These are phyloP conservation scores for Geotrichum aggregatum DNA, from an alignment of 1,139 yeast species.

Conservation along the genomic window DNA sequence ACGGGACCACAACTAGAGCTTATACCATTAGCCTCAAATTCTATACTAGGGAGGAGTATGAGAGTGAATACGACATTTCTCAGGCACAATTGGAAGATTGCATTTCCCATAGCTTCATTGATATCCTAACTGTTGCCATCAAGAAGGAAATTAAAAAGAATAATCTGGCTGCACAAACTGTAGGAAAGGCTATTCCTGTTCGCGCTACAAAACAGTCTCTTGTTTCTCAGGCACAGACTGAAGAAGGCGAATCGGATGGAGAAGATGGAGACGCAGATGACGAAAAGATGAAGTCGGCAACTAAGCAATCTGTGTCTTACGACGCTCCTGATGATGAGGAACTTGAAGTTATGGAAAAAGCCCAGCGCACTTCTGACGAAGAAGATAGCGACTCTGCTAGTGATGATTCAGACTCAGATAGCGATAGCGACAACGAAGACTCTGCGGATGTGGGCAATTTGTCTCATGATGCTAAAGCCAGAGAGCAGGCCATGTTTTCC, in stretches of 20 bases:
- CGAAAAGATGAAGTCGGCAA: conserved; percentile 55
- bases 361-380: conserved; percentile 44
- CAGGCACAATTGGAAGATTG: conserved; percentile 73
- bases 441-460: neutral
- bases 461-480: conserved; percentile 54
- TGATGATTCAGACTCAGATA: conserved; percentile 33
- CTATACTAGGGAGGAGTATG: conserved; percentile 73
- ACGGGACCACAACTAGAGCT: conserved; percentile 58
- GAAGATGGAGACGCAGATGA: conserved; percentile 64
- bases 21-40: conserved; percentile 72
- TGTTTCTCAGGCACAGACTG: conserved; percentile 35
- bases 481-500: conserved; percentile 77
- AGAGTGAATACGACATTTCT: conserved; percentile 80
- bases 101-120: conserved; percentile 61
- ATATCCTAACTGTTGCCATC: conserved; percentile 65
- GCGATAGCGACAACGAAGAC: conserved; percentile 35
- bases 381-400: conserved; percentile 42
- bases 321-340: conserved; percentile 95
- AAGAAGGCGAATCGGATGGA: conserved; percentile 26
- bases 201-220: conserved; percentile 25
- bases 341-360: conserved; percentile 77
- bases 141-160: conserved; percentile 81
- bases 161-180: conserved; percentile 57
- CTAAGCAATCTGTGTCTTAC: conserved; percentile 84
- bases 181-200: conserved; percentile 60